Base-by-base conservation (phyloP, 2,329 filamentous ascomycete species). In the Clarireedia homoeocarpa region DNA sequence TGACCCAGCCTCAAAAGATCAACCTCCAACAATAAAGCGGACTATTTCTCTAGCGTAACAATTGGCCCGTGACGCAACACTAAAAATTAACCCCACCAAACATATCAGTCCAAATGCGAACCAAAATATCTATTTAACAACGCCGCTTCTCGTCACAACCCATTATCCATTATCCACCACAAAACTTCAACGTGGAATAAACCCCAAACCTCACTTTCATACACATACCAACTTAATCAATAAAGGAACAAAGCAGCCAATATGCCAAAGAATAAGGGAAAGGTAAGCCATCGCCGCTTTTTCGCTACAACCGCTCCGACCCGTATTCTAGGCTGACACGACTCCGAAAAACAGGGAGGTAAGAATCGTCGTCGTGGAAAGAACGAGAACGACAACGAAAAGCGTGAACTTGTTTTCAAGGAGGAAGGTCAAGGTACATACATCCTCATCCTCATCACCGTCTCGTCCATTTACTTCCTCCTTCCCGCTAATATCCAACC, bases 241-340 rank as follows among this genome's bases (percentile, higher is more conserved):
- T 51, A 42, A 58, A 46, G 36, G 36, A 51, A 58, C 40, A 58
- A 52, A 61, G 38, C 56, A 56, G 62, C 67, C 75, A 85, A 75
- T 61, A 96, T 96, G 91, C 91, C 91, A 71, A 96, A 96, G 89
- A 96, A 96, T 75, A 96, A 96, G 86, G 91, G 91, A 91, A 96
- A 96, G 79, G 91, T 95, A 80, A 72, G 81, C 57, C 36, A 27
- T 50, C 34, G 20, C 51, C 30, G 6, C 14, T 42, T n/a, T 20
- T 20, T 7, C 24, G 36, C 12, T 34, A 34, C 17, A 24, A 27
- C 4, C 48, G 26, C 53, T 39, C 27, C 48, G 26, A 23, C 26
- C 39, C 45, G 20, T n/a, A 39, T 34, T 47, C 24, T 10, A 40
- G 30, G 54, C 47, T 53, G 49, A 62, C 57, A 61, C 39, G 53